Evolutionary conservation across 306 rosid species (phyloP).

Genomic region (Cajanus cajan): DNA sequence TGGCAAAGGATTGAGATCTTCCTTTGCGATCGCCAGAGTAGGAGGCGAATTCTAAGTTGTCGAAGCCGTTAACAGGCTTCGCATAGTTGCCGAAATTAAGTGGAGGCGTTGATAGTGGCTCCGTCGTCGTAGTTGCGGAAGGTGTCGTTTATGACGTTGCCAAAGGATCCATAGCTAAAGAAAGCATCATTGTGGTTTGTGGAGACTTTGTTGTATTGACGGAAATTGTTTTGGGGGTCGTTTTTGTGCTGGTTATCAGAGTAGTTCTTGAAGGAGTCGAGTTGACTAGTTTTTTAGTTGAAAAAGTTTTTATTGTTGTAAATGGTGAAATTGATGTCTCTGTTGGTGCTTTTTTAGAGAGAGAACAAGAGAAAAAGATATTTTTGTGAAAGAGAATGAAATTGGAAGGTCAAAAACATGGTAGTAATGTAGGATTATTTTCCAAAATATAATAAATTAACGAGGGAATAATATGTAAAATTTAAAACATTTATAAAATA

Average conservation of each 20-base stretch:
- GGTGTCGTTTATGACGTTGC: constrained; percentile 49
- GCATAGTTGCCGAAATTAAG: constrained; percentile 46
- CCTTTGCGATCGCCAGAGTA: constrained; percentile 45
- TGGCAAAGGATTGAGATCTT: constrained; percentile 38
- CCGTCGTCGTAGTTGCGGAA: constrained; percentile 42
- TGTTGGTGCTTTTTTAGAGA: too few relatives aligned
- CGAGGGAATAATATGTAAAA: too few relatives aligned
- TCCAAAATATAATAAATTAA: too few relatives aligned
- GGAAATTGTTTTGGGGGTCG: constrained; percentile 35
- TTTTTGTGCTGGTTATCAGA: constrained; percentile 21
- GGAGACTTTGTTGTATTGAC: constrained; percentile 50
- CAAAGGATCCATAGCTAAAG: constrained; percentile 35
- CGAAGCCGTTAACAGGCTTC: not conserved
- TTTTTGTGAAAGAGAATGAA: too few relatives aligned
- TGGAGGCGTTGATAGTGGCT: constrained; percentile 37
- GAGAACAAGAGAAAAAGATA: too few relatives aligned
- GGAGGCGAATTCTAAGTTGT: constrained; percentile 40
- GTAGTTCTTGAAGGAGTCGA: constrained; percentile 59
- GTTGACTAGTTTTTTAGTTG: constrained; percentile 44
- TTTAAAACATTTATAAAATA: too few relatives aligned
- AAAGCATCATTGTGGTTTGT: constrained; percentile 36
- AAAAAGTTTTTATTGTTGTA: constrained; percentile 45
- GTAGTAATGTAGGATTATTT: too few relatives aligned
- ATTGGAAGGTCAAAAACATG: too few relatives aligned
- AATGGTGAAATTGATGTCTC: constrained; percentile 36